Evolutionary conservation across 768 basidiomycete species (phyloP).

Genomic region (Sutorius australiensis): DNA sequence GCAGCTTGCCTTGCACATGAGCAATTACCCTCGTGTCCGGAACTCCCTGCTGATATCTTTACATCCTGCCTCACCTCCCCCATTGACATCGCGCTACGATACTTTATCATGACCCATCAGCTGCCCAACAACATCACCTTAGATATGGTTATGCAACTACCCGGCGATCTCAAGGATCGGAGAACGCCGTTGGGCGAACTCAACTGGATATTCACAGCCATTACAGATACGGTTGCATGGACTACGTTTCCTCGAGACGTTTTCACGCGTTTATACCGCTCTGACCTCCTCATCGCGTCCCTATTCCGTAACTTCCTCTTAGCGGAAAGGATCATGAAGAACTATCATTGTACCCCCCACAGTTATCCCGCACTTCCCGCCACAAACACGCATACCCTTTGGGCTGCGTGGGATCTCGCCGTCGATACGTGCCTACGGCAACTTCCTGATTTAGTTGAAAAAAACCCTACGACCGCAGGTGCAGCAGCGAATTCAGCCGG

Average conservation of each 20-base stretch:
- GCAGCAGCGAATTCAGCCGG: conserved; percentile 22
- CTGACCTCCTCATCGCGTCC: conserved; percentile 93
- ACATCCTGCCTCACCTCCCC: conserved; percentile 97
- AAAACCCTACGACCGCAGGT: conserved; percentile 25
- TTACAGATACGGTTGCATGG: conserved; percentile 99
- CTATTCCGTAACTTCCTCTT: conserved; percentile 96
- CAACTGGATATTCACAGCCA: conserved; percentile 99
- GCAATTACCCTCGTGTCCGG: conserved; percentile 89
- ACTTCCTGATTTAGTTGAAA: conserved; percentile 74
- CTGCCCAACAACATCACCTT: conserved; percentile 75
- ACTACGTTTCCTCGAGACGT: conserved; percentile 91
- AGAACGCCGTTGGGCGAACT: conserved; percentile 95
- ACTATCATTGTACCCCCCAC: conserved; percentile 95
- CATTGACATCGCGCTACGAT: conserved; percentile 95
- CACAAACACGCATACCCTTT: conserved; percentile 95
- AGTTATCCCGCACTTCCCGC: conserved; percentile 88
- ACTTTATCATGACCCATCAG: conserved; percentile 87
- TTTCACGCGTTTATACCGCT: conserved; percentile 91
- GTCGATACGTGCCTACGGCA: conserved; percentile 92
- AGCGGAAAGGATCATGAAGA: conserved; percentile 96
- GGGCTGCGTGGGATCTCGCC: conserved; percentile 97
- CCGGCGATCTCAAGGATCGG: conserved; percentile 94
- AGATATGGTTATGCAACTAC: conserved; percentile 92
- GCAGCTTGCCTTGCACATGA: conserved; percentile 93
- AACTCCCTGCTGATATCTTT: conserved; percentile 95